A percentile compares a stretch with the other conserved stretches of the same genome.
Evolutionary conservation across 352 stramenopile genomes (phyloP).

Genomic region (Phytophthora ohioensis): DNA sequence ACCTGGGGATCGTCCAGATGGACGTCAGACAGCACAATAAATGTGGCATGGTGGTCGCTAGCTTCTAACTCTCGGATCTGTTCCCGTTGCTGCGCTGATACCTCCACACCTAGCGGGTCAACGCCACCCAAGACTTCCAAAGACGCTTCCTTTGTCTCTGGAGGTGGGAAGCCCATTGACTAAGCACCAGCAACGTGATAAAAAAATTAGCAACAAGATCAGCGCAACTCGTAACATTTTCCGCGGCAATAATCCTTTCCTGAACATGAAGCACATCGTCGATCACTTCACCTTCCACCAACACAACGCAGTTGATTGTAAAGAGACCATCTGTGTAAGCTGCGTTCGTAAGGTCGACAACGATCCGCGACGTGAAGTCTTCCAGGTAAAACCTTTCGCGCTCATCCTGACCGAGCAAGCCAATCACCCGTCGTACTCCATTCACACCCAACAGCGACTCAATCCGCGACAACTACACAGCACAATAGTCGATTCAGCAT

Average conservation of each 20-base stretch:
- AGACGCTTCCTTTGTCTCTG: conserved; percentile 86
- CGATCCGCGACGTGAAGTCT: conserved; percentile 85
- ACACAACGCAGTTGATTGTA: conserved; percentile 92
- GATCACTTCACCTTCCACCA: conserved; percentile 95
- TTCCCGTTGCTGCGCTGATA: conserved; percentile 80
- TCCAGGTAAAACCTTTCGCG: conserved; percentile 82
- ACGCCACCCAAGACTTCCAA: conserved; percentile 74
- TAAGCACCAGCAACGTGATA: conserved; percentile 27
- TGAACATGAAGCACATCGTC: conserved; percentile 93
- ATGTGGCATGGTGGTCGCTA: conserved; percentile 86
- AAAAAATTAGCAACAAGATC: neutral
- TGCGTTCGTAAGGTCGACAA: conserved; percentile 76
- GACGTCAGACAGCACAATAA: conserved; percentile 95
- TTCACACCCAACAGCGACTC: conserved; percentile 87
- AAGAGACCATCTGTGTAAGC: conserved; percentile 91
- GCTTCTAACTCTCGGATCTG: conserved; percentile 85
- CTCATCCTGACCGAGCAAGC: conserved; percentile 88
- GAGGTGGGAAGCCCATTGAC: conserved; percentile 92
- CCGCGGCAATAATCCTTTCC: conserved; percentile 39
- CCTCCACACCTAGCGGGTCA: conserved; percentile 86
- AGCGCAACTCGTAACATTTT: neutral
- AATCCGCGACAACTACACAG: conserved; percentile 76
- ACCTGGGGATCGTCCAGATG: conserved; percentile 93
- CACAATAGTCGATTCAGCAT: neutral
- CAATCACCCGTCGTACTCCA: conserved; percentile 81